Base-by-base conservation (phyloP, 176 grass and related monocot species). In the Phoenix roebelenii region DNA sequence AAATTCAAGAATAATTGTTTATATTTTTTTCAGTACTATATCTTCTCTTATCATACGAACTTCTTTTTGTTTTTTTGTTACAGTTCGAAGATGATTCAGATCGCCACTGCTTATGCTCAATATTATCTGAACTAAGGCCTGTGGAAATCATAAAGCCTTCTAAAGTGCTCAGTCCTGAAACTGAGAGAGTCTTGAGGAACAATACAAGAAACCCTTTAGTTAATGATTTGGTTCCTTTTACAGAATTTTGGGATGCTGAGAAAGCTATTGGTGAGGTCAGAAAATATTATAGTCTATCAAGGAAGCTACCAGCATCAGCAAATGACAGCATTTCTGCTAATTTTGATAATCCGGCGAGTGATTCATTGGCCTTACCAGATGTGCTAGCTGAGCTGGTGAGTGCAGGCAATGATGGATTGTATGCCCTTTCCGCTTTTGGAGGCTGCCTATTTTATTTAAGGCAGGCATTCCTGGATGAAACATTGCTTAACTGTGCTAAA, bases 381-480 rank as follows among this genome's bases (percentile, higher is more conserved):
- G 51, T 90, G 55, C 64, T 97, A 66, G 28, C 22, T 20, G 80
- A 90, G 39, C 70, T 97, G 71, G 68, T 85, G 70, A 78, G 69
- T 77, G 74, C 83, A 74, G 92, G 77, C 65, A 65, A 74, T 59
- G 76, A 63, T 71, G 61, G 73, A 56, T 76, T 76, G 32, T 88
- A 74, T 70, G 87, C 80, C 22, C 86, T 97, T 82, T 97, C 92
- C 57, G 87, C 92, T 75, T 72, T 97, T 70, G 92, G 92, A 66
- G 92, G 92, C 49, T 90, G 75, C 67, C 77, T 97, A 57, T 97
- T 97, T 79, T 97, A 97, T 74, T 69, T 97, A 74, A 90, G 81
- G 69, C 83, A 97, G 76, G 67, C 79, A 52, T 73, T 97, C 80
- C 69, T 97, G 35, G 83, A 88, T 67, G 81, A 88, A 55, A 85